These are phyloP conservation scores for Trichoderma hamatum DNA, from an alignment of 2,329 filamentous ascomycete species.

Conservation along the genomic window DNA sequence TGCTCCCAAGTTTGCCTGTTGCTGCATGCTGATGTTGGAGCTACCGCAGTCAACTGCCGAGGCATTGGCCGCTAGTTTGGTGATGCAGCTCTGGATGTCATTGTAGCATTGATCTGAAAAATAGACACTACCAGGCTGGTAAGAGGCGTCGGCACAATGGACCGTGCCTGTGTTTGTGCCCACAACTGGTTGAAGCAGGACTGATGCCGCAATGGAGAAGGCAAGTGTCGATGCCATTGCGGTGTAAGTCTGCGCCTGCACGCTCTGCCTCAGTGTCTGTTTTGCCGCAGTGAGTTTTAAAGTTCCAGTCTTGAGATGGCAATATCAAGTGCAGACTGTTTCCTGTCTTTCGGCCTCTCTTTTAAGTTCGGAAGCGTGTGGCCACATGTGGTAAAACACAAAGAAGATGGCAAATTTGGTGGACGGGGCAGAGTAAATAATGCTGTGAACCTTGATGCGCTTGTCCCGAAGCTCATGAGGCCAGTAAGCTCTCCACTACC, in stretches of 20 bases:
- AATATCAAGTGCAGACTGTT: background rate
- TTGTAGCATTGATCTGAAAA: background rate
- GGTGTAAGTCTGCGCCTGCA: background rate
- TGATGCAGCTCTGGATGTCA: background rate
- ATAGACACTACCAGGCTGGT: background rate
- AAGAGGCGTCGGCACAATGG: background rate
- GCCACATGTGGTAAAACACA: background rate
- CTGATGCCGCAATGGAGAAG: slow-evolving; percentile 12
- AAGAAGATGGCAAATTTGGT: background rate
- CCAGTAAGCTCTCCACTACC: background rate
- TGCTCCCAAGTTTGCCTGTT: slow-evolving; percentile 21
- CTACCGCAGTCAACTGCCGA: slow-evolving; percentile 18
- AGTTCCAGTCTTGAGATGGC: background rate
- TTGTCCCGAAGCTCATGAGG: background rate
- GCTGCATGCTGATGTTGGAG: slow-evolving; percentile 26
- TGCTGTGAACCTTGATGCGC: background rate
- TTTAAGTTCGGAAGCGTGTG: background rate
- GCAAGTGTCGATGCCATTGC: slow-evolving; percentile 1
- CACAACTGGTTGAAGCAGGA: slow-evolving; percentile 1
- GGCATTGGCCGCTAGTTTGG: background rate
- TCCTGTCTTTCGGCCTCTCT: background rate
- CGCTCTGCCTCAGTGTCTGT: background rate
- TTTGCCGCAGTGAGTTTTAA: background rate
- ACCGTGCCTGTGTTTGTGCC: slow-evolving; percentile 11
- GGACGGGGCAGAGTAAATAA: slow-evolving; percentile 1